phyloP scores from a whole-genome alignment of 2,329 filamentous ascomycete species.

The Rutstroemia sp. region DNA sequence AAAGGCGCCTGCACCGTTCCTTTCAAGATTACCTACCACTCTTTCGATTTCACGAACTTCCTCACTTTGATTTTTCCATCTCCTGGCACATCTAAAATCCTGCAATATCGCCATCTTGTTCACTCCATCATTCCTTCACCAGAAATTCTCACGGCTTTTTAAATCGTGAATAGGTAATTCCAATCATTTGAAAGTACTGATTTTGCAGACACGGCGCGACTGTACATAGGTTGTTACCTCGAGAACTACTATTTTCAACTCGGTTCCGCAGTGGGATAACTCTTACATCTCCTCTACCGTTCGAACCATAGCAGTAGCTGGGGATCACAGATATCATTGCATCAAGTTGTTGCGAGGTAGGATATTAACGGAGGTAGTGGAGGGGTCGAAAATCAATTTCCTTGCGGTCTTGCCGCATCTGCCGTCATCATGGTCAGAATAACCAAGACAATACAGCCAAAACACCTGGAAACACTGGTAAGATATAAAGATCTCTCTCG shows the following conservation, averaged over 20 bases:
- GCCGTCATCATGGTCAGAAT: conserved; percentile 60
- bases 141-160: background rate
- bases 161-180: conserved; percentile 9
- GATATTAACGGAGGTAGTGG: conserved; percentile 36
- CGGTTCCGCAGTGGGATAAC: conserved; percentile 10
- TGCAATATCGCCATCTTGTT: conserved; percentile 1
- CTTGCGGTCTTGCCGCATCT: conserved; percentile 51
- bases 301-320: conserved; percentile 28
- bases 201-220: conserved; percentile 14
- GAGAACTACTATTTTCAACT: conserved; percentile 6
- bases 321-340: conserved; percentile 29
- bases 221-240: conserved; percentile 1
- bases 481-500: conserved; percentile 25
- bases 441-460: conserved; percentile 57
- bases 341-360: conserved; percentile 25
- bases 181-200: conserved; percentile 7
- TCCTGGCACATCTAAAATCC: background rate
- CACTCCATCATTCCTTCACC: conserved; percentile 2
- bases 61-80: conserved; percentile 4
- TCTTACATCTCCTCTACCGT: conserved; percentile 6
- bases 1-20: conserved; percentile 32
- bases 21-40: conserved; percentile 16
- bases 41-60: conserved; percentile 20
- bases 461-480: conserved; percentile 62
- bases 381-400: conserved; percentile 36